Evolutionary conservation across 2,329 filamentous ascomycete genomes (phyloP), one percentile per base, ranked within the genome.

Genomic region (Talaromyces islandicus): DNA sequence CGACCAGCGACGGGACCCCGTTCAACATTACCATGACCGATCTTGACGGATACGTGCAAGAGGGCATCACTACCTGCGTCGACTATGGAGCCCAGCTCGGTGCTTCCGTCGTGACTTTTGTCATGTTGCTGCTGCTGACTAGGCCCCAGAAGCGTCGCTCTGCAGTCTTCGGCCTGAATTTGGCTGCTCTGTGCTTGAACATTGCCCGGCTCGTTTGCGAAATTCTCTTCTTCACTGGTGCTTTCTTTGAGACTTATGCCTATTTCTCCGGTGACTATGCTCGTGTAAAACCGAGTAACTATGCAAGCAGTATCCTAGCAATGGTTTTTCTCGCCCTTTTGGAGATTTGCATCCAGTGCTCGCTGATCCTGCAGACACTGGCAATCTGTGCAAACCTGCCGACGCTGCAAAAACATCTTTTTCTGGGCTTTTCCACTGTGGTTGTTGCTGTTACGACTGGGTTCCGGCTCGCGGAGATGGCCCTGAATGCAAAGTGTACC

Each of bases 51-150:
- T 78, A 78, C 55, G 71, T 80, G 58, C 71, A 76, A 60, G 82
- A 82, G 68, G 78, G 77, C 61, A 71, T 79, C 60, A 74, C 75
- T 9, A 69, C 80, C 38, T 78, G 74, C 69, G 85, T 90, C 78
- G 88, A 86, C 74, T 90, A 88, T 70, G 87, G 84, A 57, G 76
- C 82, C 19, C 89, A 93, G 71, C 80, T 92, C 56, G 90, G 90
- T 30, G 85, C 88, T 25, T 85, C 83, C 53, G 64, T 87, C 60
- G 75, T 88, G 62, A 83, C 91, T 68, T 77, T 92, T 19, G 65
- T 88, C 50, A 79, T 89, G 30, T 77, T 92, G 2, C 75, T 91
- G 11, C 75, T 88, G 60, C 81, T 92, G 71, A 92, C 89, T 0
- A 84, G 84, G 21, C 71, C 78, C 0, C 78, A 84, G 64, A 91